phyloP scores from a whole-genome alignment of 768 basidiomycete genomes.

The Pleurotus pulmonarius region DNA sequence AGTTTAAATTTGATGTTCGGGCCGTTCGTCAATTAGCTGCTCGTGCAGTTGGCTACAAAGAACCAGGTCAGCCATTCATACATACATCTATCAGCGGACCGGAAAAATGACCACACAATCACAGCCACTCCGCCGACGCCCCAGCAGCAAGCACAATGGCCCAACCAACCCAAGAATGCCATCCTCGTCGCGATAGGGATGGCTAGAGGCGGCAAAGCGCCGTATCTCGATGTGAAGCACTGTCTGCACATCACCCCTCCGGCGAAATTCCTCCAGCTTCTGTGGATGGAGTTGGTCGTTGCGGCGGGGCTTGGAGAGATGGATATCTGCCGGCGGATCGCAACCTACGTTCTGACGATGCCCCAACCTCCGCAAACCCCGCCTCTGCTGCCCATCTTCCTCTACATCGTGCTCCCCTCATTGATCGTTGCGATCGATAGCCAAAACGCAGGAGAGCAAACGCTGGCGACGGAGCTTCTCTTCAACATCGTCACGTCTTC shows the following conservation, averaged over 20 bases:
- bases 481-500: slow-evolving; percentile 62
- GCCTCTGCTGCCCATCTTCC: slow-evolving; percentile 71
- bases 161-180: slow-evolving; percentile 52
- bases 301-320: slow-evolving; percentile 55
- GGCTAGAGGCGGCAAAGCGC: slow-evolving; percentile 60
- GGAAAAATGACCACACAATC: neutral
- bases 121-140: neutral
- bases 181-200: slow-evolving; percentile 54
- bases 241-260: slow-evolving; percentile 59
- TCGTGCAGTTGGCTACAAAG: slow-evolving; percentile 10
- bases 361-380: slow-evolving; percentile 48
- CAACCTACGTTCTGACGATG: slow-evolving; percentile 63
- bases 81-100: neutral
- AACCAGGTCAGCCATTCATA: neutral
- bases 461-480: slow-evolving; percentile 57
- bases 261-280: slow-evolving; percentile 54
- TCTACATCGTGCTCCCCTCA: slow-evolving; percentile 63
- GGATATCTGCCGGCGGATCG: slow-evolving; percentile 61
- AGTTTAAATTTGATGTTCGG: slow-evolving; percentile 1
- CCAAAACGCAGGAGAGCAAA: slow-evolving; percentile 47
- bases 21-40: slow-evolving; percentile 1
- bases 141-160: slow-evolving; percentile 23
- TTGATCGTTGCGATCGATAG: slow-evolving; percentile 56
- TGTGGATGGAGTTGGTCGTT: slow-evolving; percentile 66
- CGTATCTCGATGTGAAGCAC: slow-evolving; percentile 61